These are phyloP conservation scores for Serendipita sp. DNA, from an alignment of 768 basidiomycete species.

Conservation along the genomic window DNA sequence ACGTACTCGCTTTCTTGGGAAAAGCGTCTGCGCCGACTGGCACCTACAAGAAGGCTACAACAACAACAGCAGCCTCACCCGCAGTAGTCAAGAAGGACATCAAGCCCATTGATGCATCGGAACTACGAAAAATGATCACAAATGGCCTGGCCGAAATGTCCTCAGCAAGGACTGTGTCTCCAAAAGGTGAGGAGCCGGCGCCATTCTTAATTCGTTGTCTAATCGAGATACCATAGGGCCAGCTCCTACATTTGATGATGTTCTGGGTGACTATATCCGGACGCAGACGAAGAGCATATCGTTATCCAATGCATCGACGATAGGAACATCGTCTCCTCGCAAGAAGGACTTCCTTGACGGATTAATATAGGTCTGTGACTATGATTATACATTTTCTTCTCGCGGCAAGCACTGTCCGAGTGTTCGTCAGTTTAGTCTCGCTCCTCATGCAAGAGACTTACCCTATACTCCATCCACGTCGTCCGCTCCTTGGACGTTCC, in stretches of 20 bases:
- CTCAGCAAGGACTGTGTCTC: neutral
- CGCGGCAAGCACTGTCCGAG: neutral
- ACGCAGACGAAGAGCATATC: neutral
- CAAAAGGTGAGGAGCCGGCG: neutral
- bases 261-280: constrained; percentile 6
- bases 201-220: neutral
- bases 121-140: constrained; percentile 6
- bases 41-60: constrained; percentile 34
- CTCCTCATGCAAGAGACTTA: neutral
- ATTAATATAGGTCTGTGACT: constrained; percentile 4
- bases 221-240: neutral
- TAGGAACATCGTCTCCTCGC: neutral
- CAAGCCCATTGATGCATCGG: constrained; percentile 2
- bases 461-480: neutral
- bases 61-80: neutral
- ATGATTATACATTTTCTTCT: constrained; percentile 5
- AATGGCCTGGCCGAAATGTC: neutral
- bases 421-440: neutral
- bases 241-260: constrained; percentile 3
- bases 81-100: neutral
- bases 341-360: constrained; percentile 8
- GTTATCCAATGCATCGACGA: neutral
- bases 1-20: constrained; percentile 75
- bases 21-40: constrained; percentile 64
- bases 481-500: constrained; percentile 2